Percentiles rank a stretch among this genome's conserved stretches.
Evolutionary conservation across 805 yeast genomes (phyloP).

Genomic region (Suhomyces vadensis): DNA sequence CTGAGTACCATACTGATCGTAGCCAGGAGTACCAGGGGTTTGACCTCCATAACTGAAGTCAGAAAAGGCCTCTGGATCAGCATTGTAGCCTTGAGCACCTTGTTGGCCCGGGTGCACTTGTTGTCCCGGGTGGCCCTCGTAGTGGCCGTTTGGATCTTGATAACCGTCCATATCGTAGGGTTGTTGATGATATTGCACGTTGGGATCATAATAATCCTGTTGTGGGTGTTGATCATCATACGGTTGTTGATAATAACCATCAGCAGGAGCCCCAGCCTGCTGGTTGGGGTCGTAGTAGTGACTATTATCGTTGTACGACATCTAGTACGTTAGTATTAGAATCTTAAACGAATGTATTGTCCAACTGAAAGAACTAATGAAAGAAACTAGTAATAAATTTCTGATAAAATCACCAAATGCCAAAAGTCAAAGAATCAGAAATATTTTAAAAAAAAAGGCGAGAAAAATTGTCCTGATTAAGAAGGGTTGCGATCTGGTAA

Average conservation of each 20-base stretch:
- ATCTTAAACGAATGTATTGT: conserved; percentile 9
- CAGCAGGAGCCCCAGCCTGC: conserved; percentile 30
- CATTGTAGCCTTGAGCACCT: conserved; percentile 30
- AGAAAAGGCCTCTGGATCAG: conserved; percentile 63
- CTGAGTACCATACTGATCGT: conserved; percentile 67
- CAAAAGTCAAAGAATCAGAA: background rate
- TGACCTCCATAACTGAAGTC: conserved; percentile 63
- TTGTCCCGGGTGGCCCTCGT: conserved; percentile 53
- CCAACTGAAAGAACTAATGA: conserved; percentile 6
- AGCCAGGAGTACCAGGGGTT: conserved; percentile 61
- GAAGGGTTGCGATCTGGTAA: conserved; percentile 5
- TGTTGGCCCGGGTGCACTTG: conserved; percentile 23
- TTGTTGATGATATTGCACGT: conserved; percentile 49
- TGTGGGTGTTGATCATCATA: conserved; percentile 37
- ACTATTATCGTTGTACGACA: conserved; percentile 62
- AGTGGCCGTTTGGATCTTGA: conserved; percentile 33
- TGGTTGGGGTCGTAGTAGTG: conserved; percentile 41
- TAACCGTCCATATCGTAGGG: conserved; percentile 52
- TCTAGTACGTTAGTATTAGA: conserved; percentile 33
- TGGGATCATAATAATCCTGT: conserved; percentile 55
- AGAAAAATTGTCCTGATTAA: conserved; percentile 9
- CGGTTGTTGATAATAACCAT: conserved; percentile 41
- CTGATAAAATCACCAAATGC: conserved; percentile 3
- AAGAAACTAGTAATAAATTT: conserved; percentile 1
- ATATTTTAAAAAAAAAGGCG: conserved; percentile 1